Percentiles rank a stretch among this genome's conserved stretches.
Evolutionary conservation across 1,284 basidiomycete species (phyloP).

Genomic region (Gomphus bonarii): DNA sequence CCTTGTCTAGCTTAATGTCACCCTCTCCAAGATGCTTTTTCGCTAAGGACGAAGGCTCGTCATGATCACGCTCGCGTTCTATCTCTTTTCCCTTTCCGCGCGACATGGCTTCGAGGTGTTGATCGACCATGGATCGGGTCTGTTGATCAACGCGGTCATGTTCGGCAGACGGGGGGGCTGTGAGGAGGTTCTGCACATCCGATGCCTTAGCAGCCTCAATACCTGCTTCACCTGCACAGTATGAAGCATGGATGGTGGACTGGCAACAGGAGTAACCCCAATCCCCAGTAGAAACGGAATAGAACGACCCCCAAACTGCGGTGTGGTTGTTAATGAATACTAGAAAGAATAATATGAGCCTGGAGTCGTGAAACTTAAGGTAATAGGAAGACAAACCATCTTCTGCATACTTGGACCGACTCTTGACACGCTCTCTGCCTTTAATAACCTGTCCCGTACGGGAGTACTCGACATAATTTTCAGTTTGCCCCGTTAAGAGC

Average conservation of each 20-base stretch:
- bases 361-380: background rate
- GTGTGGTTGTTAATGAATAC: constrained; percentile 93
- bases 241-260: constrained; percentile 77
- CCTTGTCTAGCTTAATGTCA: constrained; percentile 61
- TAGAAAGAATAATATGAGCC: constrained; percentile 23
- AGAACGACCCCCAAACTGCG: constrained; percentile 94
- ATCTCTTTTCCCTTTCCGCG: constrained; percentile 22
- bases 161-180: constrained; percentile 24
- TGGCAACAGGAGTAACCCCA: constrained; percentile 99
- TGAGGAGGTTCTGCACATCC: constrained; percentile 57
- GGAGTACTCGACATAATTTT: constrained; percentile 97
- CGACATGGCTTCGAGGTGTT: constrained; percentile 14
- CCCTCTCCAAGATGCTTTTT: constrained; percentile 70
- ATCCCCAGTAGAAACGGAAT: constrained; percentile 52
- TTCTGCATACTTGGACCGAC: constrained; percentile 87
- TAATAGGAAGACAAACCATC: constrained; percentile 55
- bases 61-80: constrained; percentile 23
- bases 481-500: constrained; percentile 87
- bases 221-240: constrained; percentile 87
- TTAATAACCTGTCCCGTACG: constrained; percentile 85
- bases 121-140: constrained; percentile 13
- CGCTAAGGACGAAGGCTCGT: constrained; percentile 24
- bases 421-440: constrained; percentile 81
- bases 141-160: constrained; percentile 14
- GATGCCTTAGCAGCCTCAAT: constrained; percentile 71